These are phyloP conservation scores for Linnemannia exigua DNA, from an alignment of 192 early-diverging fungal genomes.

Conservation along the genomic window DNA sequence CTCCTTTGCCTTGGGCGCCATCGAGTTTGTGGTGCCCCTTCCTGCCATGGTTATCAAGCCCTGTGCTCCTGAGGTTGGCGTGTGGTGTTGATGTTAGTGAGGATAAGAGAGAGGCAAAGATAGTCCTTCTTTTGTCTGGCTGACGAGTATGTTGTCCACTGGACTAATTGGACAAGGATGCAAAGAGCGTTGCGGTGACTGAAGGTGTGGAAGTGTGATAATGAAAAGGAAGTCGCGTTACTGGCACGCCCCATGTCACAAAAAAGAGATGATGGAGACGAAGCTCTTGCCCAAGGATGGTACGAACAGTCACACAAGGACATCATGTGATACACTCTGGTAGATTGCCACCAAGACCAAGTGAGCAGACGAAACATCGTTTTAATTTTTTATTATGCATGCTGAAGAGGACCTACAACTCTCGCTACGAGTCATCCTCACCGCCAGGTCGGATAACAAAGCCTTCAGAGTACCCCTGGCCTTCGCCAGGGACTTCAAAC, in stretches of 20 bases:
- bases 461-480: slow-evolving; percentile 33
- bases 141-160: not conserved
- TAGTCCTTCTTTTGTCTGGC: not conserved
- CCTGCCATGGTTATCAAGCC: not conserved
- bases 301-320: not conserved
- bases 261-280: not conserved
- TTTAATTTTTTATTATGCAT: not conserved
- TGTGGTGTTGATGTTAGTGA: not conserved
- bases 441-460: slow-evolving; percentile 45
- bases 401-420: not conserved
- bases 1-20: slow-evolving; percentile 39
- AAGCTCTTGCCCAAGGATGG: not conserved
- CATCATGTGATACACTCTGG: not conserved
- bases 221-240: not conserved
- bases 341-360: too few relatives aligned
- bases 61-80: not conserved
- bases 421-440: slow-evolving; percentile 36
- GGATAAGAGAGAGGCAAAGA: not conserved
- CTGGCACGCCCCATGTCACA: not conserved
- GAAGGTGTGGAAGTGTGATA: not conserved
- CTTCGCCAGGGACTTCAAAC: slow-evolving; percentile 40
- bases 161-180: not conserved
- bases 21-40: slow-evolving; percentile 1
- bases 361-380: too few relatives aligned
- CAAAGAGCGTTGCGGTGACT: not conserved